Evolutionary conservation across 2,329 filamentous ascomycete genomes (phyloP).

Genomic region (Claviceps africana): DNA sequence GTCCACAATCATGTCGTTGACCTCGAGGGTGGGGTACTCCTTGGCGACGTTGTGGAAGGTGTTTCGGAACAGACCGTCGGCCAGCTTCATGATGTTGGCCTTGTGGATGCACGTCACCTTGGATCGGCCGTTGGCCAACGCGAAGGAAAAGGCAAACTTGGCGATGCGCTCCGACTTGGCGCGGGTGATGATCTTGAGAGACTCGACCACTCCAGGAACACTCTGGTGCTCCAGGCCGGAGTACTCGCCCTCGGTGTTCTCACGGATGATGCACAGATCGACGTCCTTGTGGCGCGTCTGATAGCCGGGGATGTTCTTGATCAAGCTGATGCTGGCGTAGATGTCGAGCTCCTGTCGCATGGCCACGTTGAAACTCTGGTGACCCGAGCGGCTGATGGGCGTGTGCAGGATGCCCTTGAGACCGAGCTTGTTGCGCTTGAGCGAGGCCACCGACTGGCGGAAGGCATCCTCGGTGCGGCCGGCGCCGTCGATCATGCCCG

Average conservation of each 20-base stretch:
- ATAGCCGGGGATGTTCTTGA: slow-evolving; percentile 99
- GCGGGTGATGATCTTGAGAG: slow-evolving; percentile 98
- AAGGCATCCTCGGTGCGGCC: slow-evolving; percentile 91
- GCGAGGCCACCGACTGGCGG: slow-evolving; percentile 84
- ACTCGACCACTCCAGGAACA: slow-evolving; percentile 91
- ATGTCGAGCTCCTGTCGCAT: slow-evolving; percentile 99
- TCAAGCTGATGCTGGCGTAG: slow-evolving; percentile 91
- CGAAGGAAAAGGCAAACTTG: slow-evolving; percentile 97
- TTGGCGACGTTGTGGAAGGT: slow-evolving; percentile 89
- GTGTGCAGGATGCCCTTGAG: slow-evolving; percentile 99
- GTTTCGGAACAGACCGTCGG: slow-evolving; percentile 95
- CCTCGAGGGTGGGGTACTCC: slow-evolving; percentile 90
- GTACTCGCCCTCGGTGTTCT: slow-evolving; percentile 99
- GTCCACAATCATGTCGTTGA: slow-evolving; percentile 99
- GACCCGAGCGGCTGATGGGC: slow-evolving; percentile 87
- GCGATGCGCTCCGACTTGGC: slow-evolving; percentile 98
- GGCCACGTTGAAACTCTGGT: slow-evolving; percentile 99
- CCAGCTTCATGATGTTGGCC: slow-evolving; percentile 99
- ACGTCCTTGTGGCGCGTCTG: slow-evolving; percentile 93
- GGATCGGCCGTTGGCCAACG: slow-evolving; percentile 95
- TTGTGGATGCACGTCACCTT: slow-evolving; percentile 99
- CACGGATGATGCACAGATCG: slow-evolving; percentile 97
- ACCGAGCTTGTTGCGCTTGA: slow-evolving; percentile 97
- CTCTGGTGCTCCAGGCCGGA: slow-evolving; percentile 98
- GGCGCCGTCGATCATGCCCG: slow-evolving; percentile 64